These are phyloP conservation scores for Pythium plurisporium DNA, from an alignment of 352 stramenopile genomes.

Conservation along the genomic window DNA sequence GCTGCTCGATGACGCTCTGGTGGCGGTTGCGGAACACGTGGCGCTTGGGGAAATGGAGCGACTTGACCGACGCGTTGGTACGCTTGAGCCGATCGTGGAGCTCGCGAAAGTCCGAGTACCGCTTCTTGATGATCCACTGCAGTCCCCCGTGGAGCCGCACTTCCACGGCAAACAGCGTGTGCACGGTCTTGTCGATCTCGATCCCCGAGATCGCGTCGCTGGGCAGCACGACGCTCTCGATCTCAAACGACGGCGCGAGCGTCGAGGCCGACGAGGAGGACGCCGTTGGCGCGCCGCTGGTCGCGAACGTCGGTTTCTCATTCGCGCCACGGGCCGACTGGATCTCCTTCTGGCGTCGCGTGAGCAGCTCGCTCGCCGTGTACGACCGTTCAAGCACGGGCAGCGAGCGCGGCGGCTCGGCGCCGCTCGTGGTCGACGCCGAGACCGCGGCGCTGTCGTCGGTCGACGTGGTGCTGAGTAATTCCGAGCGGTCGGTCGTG, in stretches of 20 bases:
- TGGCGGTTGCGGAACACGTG: constrained; percentile 84
- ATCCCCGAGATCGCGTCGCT: constrained; percentile 62
- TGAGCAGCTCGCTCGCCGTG: constrained; percentile 69
- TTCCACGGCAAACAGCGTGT: constrained; percentile 81
- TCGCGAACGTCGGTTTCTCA: constrained; percentile 34
- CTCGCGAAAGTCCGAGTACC: constrained; percentile 86
- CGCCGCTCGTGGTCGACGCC: background rate
- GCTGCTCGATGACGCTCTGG: constrained; percentile 82
- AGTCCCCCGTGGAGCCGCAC: constrained; percentile 72
- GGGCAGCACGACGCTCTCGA: constrained; percentile 75
- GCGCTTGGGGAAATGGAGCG: constrained; percentile 81
- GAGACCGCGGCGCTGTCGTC: constrained; percentile 9
- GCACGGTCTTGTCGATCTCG: constrained; percentile 77
- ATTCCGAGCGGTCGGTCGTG: constrained; percentile 30
- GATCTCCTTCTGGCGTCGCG: constrained; percentile 43
- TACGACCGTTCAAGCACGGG: constrained; percentile 64
- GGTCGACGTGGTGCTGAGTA: constrained; percentile 18
- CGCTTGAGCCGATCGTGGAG: constrained; percentile 81
- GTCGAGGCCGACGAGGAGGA: constrained; percentile 18
- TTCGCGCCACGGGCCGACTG: constrained; percentile 34
- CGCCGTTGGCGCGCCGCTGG: constrained; percentile 23
- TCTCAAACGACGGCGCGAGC: constrained; percentile 66
- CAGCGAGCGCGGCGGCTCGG: constrained; percentile 22
- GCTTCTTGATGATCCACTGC: constrained; percentile 88
- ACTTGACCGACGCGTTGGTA: constrained; percentile 71